Conservation (phyloP, 1,284 basidiomycete species). For the Rhodofomes roseus region DNA sequence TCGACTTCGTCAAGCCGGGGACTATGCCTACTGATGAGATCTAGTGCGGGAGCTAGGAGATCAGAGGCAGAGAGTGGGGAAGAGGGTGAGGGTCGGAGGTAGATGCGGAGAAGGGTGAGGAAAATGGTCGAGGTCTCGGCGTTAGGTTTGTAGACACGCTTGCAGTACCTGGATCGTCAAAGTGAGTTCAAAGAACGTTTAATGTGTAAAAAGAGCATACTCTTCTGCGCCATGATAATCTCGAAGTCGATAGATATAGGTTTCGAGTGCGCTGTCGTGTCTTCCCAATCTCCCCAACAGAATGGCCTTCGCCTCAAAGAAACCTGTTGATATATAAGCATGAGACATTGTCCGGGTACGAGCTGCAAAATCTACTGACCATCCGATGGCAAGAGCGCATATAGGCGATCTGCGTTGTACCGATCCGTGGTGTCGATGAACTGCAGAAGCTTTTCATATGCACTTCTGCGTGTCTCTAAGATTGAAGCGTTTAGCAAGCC, state of each 20-base stretch:
- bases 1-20: constrained; percentile 77
- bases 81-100: constrained; percentile 63
- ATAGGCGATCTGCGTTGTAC: constrained; percentile 79
- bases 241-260: constrained; percentile 85
- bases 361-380: constrained; percentile 39
- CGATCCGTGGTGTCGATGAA: constrained; percentile 74
- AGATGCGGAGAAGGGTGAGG: constrained; percentile 82
- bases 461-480: constrained; percentile 41
- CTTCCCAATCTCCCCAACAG: constrained; percentile 86
- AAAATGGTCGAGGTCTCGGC: constrained; percentile 68
- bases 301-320: constrained; percentile 87
- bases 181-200: too few species aligned
- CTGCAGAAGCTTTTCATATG: constrained; percentile 68
- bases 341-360: background rate
- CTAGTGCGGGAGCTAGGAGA: constrained; percentile 76
- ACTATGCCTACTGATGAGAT: constrained; percentile 81
- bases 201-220: constrained; percentile 37
- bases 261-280: constrained; percentile 89
- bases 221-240: constrained; percentile 87
- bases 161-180: constrained; percentile 69
- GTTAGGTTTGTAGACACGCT: constrained; percentile 66
- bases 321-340: constrained; percentile 38
- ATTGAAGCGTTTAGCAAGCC: too few species aligned
- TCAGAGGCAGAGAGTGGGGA: constrained; percentile 25
- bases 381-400: constrained; percentile 72